Percentiles rank a stretch among this genome's conserved stretches.
Evolutionary conservation across 768 basidiomycete genomes (phyloP).

Genomic region (Mycena capillaripes): DNA sequence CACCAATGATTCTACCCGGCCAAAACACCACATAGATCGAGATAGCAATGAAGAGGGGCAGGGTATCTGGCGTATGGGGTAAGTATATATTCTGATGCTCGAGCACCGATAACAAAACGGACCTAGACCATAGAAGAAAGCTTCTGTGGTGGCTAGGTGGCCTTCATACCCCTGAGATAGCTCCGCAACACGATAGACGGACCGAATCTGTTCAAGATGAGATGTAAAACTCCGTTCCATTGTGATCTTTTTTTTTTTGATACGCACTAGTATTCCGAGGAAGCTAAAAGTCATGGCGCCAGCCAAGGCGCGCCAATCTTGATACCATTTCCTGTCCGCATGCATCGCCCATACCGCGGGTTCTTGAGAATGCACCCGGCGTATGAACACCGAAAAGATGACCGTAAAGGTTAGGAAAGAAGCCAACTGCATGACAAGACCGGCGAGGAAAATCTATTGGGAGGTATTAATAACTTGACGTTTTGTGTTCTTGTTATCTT

Average conservation of each 20-base stretch:
- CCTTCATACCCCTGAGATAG: conserved; percentile 75
- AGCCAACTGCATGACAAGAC: conserved; percentile 66
- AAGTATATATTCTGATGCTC: no score
- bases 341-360: conserved; percentile 58
- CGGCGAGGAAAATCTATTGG: conserved; percentile 66
- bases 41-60: conserved; percentile 76
- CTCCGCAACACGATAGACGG: conserved; percentile 71
- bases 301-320: conserved; percentile 73
- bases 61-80: conserved; percentile 52
- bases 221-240: not conserved
- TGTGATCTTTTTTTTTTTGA: no score
- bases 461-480: not conserved
- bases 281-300: conserved; percentile 67
- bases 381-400: conserved; percentile 63
- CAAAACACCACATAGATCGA: conserved; percentile 71
- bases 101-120: no score
- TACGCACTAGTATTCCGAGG: conserved; percentile 73
- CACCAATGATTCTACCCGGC: conserved; percentile 70
- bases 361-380: conserved; percentile 58
- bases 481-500: not conserved
- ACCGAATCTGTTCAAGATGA: conserved; percentile 64
- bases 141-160: conserved; percentile 68
- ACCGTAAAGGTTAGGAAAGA: conserved; percentile 66
- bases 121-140: conserved; percentile 73
- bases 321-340: conserved; percentile 57